Evolutionary conservation across 192 early-diverging fungal species (phyloP).

Genomic region (Gigaspora rosea): DNA sequence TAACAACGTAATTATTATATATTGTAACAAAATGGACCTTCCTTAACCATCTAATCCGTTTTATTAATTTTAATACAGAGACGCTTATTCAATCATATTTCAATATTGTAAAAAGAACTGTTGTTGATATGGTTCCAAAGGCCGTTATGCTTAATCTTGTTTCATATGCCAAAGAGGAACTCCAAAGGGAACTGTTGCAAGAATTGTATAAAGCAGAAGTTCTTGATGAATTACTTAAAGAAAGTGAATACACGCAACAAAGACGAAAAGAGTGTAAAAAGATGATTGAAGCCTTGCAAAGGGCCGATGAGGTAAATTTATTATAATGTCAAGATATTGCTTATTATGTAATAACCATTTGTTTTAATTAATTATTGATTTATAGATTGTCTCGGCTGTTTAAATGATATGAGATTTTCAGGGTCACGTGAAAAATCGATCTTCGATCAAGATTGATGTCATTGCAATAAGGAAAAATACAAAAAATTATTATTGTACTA

Average conservation of each 20-base stretch:
- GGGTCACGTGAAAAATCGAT: no score
- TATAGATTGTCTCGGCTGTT: slow-evolving; percentile 27
- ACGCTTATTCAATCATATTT: slow-evolving; percentile 93
- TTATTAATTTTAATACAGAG: slow-evolving; percentile 52
- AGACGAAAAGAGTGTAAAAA: slow-evolving; percentile 95
- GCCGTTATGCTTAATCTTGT: slow-evolving; percentile 99
- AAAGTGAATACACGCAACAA: slow-evolving; percentile 89
- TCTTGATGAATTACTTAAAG: slow-evolving; percentile 92
- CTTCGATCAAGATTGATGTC: no score
- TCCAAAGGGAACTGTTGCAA: slow-evolving; percentile 92
- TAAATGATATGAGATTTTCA: neutral
- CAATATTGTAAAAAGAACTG: slow-evolving; percentile 98
- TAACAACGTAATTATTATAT: neutral
- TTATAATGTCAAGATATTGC: neutral
- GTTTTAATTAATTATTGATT: neutral
- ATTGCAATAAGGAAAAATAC: no score
- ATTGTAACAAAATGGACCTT: no score
- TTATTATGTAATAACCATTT: neutral
- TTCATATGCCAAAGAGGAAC: slow-evolving; percentile 81
- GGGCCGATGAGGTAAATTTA: slow-evolving; percentile 66
- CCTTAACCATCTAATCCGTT: neutral
- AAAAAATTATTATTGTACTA: no score
- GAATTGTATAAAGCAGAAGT: slow-evolving; percentile 97
- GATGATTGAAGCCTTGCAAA: slow-evolving; percentile 94
- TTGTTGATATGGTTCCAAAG: slow-evolving; percentile 97